Evolutionary conservation across 176 grass and related monocot species (phyloP), one percentile per base, ranked within the genome.

Genomic region (Carex cristatella): DNA sequence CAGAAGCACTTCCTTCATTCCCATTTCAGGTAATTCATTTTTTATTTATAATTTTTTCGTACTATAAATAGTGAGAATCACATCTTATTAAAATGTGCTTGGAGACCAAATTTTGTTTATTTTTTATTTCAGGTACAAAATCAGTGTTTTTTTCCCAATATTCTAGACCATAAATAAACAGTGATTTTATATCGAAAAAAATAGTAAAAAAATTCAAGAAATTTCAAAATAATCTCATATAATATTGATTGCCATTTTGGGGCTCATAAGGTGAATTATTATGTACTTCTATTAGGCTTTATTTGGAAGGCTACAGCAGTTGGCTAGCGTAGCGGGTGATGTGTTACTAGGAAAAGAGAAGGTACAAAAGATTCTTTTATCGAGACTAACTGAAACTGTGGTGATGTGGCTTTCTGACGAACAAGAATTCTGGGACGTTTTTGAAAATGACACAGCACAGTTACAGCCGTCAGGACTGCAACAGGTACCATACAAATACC

Each of bases 401-500:
- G 83, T 94, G 82, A 95, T 95, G 80, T 98, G 96, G 96, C 91
- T 98, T 31, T 95, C 93, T 63, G 79, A 98, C 57, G 93, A 98
- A 73, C 91, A 98, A 69, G 95, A 95, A 64, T 98, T 98, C 71
- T 95, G 96, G 96, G 90, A 92, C 32, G 89, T 95, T 60, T 98
- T 95, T 79, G 90, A 94, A 40, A 89, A 90, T 30, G 66, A 90
- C 13, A 91, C 88, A 7, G 80, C 81, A 48, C 86, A 93, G 80
- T 90, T 98, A 83, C 88, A 85, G 16, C 89, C 96, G 70, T 91
- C 87, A 8, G 93, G 93, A 61, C 32, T 98, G 57, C 96, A 95
- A 77, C 96, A 98, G 91, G 96, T 89, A 82, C 56, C 46, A 11
- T 89, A 82, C 56, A 61, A 11, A 10, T 59, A 71, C 40, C 11